Evolutionary conservation across 108 stramenopile species (phyloP), one percentile per base, ranked within the genome.

Genomic region (Nitzschia palea): DNA sequence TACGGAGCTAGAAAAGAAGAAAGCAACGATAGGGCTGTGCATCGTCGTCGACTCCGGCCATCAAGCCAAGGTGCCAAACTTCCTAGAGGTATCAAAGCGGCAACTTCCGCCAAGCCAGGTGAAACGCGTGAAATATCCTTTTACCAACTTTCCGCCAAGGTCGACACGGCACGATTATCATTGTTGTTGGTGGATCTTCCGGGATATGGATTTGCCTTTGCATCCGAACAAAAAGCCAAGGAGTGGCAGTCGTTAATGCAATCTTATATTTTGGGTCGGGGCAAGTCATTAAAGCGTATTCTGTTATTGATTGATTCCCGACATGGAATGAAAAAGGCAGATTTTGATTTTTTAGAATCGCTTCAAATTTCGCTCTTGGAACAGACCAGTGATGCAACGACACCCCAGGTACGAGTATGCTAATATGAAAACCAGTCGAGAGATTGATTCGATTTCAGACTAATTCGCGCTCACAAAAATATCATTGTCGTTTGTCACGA

Each of bases 141-240:
- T 69, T 93, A 93, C 77, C 91, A 88, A 57, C 60, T 89, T 6
- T 63, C 87, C 2, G 55, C 83, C 0, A 73, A 81, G 28, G 50
- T 64, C 32, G 45, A 29, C 22, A 31, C 33, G 45, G 29, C 22
- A 36, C 28, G 47, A 55, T 54, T 66, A 48, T 82, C 80, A 4
- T 55, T 92, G 55, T 33, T 80, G 14, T 55, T 93, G 47, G 87
- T 86, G 10, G 88, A 93, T 70, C 72, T 93, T 34, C 91, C 88
- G 3, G 91, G 91, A 36, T 93, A 88, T 83, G 91, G 91, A 17
- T 93, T 93, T 83, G 85, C 87, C n/a, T 89, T 76, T 77, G 87
- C 85, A 9, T 67, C 76, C 26, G 78, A 86, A 65, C 78, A 81
- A 51, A 53, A 56, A 6, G 59, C 71, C 18, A 68, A 59, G 10